phyloP scores from a whole-genome alignment of 257 asterid species.

The Solanum acaule region DNA sequence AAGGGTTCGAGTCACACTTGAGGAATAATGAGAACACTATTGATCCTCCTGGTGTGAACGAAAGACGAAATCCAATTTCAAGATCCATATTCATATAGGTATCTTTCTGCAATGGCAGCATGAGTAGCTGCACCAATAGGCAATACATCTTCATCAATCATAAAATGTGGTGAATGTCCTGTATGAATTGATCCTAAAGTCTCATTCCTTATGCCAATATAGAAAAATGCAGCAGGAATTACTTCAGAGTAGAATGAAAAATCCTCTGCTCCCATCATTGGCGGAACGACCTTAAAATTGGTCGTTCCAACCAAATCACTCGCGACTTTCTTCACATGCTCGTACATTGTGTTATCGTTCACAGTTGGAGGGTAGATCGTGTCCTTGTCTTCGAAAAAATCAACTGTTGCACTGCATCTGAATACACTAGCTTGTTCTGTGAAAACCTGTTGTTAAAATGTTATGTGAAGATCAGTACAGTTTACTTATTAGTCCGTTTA shows the following conservation, averaged over 20 bases:
- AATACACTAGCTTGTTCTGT: conserved; percentile 65
- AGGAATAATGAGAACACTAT: not conserved
- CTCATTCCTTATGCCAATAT: conserved; percentile 67
- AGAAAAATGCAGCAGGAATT: conserved; percentile 74
- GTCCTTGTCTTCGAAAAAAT: conserved; percentile 59
- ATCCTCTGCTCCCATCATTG: conserved; percentile 92
- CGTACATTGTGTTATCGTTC: conserved; percentile 53
- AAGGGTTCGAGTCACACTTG: not conserved
- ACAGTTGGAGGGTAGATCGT: conserved; percentile 78
- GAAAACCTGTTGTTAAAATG: conserved; percentile 43
- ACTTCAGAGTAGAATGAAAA: conserved; percentile 79
- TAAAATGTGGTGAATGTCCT: conserved; percentile 72
- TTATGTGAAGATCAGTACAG: not conserved
- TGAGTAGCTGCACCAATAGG: conserved; percentile 81
- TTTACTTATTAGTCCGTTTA: not conserved
- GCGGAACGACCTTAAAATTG: conserved; percentile 44
- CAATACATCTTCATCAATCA: conserved; percentile 78
- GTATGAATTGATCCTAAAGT: conserved; percentile 57
- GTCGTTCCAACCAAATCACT: conserved; percentile 39
- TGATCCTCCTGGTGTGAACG: not conserved
- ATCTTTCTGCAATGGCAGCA: conserved; percentile 92
- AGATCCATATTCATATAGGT: conserved; percentile 27
- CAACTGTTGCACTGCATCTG: conserved; percentile 67
- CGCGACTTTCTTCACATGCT: conserved; percentile 40
- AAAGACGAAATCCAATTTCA: not conserved